phyloP scores from a whole-genome alignment of 2,329 filamentous ascomycete species.

The Penicillium aurantiogriseum region DNA sequence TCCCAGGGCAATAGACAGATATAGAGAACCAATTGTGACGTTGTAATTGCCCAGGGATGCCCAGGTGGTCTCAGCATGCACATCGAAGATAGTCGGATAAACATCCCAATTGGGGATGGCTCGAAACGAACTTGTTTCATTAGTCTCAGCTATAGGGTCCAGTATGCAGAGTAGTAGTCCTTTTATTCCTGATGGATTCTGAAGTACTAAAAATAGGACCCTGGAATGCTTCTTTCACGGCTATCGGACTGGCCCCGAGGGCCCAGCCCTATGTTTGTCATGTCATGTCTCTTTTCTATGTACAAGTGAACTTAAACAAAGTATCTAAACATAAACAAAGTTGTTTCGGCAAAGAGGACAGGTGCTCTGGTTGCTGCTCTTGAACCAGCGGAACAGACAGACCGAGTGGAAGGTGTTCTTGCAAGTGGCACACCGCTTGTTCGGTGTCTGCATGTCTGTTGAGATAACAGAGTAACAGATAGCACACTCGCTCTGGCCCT shows the following conservation, averaged over 20 bases:
- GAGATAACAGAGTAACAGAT: conserved; percentile 97
- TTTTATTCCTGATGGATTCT: neutral
- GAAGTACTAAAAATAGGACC: neutral
- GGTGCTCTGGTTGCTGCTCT: conserved; percentile 83
- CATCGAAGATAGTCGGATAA: neutral
- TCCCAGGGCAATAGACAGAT: neutral
- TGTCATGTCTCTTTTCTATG: conserved; percentile 17
- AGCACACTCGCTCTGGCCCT: conserved; percentile 91
- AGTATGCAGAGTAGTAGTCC: neutral
- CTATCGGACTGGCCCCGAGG: neutral
- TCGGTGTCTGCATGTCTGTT: conserved; percentile 81
- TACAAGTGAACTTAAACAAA: conserved; percentile 2
- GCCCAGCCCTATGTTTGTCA: conserved; percentile 1
- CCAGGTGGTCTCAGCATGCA: neutral
- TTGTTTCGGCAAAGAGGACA: conserved; percentile 91
- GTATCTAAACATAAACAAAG: conserved; percentile 59
- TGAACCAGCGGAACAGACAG: conserved; percentile 97
- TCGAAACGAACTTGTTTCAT: conserved; percentile 2
- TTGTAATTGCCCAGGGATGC: neutral
- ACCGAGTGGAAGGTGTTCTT: conserved; percentile 88
- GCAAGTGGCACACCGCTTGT: conserved; percentile 88
- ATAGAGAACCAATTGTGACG: neutral
- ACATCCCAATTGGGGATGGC: conserved; percentile 1
- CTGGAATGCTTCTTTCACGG: neutral
- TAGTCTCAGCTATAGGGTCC: neutral